phyloP scores from a whole-genome alignment of 352 stramenopile species.

The Pythium utonaiense region DNA sequence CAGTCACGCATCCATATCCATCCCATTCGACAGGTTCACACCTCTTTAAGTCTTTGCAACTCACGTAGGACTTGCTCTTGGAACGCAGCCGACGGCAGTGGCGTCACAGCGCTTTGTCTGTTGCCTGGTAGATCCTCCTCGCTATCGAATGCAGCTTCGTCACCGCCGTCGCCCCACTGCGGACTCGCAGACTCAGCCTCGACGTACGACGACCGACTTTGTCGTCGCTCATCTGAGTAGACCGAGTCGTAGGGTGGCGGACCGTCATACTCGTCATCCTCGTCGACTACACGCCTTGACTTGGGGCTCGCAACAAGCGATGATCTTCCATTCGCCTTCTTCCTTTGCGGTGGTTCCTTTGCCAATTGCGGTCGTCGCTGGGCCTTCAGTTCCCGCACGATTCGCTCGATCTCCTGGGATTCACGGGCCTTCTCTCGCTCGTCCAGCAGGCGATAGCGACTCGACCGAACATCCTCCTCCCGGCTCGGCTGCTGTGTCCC shows the following conservation, averaged over 20 bases:
- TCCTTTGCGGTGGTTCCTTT: neutral
- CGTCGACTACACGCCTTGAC: neutral
- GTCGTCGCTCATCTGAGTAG: neutral
- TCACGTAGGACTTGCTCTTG: conserved; percentile 44
- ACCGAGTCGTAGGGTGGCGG: conserved; percentile 8
- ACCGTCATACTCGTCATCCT: neutral
- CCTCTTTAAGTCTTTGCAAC: conserved; percentile 48
- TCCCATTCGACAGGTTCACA: conserved; percentile 3
- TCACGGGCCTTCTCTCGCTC: conserved; percentile 34
- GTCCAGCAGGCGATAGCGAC: conserved; percentile 43
- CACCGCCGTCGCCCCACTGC: conserved; percentile 6
- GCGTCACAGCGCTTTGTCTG: neutral
- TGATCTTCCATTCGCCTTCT: neutral
- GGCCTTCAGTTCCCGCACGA: conserved; percentile 38
- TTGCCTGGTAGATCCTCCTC: neutral
- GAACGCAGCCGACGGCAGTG: conserved; percentile 20
- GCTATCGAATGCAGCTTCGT: neutral
- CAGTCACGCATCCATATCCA: too few species aligned
- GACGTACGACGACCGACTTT: neutral
- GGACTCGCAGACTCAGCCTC: neutral
- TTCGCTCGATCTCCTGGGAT: conserved; percentile 37
- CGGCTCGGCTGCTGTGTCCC: neutral
- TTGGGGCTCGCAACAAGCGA: conserved; percentile 1
- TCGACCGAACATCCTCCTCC: conserved; percentile 16
- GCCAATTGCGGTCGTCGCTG: conserved; percentile 16